Percentiles rank a stretch among this genome's conserved stretches.
phyloP scores from a whole-genome alignment of 345 rosid genomes.

The Turnera subulata region DNA sequence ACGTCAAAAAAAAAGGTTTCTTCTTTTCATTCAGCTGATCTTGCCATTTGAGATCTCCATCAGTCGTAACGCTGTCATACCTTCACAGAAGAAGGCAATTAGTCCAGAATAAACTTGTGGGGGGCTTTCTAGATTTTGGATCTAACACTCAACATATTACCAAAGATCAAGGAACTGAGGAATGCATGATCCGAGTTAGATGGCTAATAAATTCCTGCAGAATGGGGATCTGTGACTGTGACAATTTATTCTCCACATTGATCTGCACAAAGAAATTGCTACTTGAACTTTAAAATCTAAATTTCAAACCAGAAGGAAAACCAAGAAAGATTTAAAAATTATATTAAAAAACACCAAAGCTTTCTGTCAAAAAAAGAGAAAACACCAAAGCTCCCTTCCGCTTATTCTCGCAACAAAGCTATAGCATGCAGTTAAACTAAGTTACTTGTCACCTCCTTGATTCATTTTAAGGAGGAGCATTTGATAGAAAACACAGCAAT shows the following conservation, averaged over 20 bases:
- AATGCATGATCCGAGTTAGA: constrained; percentile 64
- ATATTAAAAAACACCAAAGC: too few species aligned
- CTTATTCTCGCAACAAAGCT: too few species aligned
- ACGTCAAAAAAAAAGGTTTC: constrained; percentile 78
- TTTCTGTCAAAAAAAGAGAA: too few species aligned
- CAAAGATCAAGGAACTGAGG: constrained; percentile 58
- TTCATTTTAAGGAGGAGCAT: too few species aligned
- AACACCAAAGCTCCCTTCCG: too few species aligned
- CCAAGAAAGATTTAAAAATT: too few species aligned
- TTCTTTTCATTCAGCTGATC: constrained; percentile 59
- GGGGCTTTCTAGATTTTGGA: too few species aligned
- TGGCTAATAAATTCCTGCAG: constrained; percentile 68
- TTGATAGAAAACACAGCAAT: too few species aligned
- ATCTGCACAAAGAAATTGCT: constrained; percentile 39
- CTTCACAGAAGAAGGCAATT: constrained; percentile 33
- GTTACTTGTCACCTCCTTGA: too few species aligned
- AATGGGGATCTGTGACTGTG: constrained; percentile 44
- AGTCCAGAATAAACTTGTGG: background rate
- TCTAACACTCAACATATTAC: constrained; percentile 66
- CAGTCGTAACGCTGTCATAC: constrained; percentile 71
- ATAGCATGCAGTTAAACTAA: too few species aligned
- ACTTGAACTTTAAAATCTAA: too few species aligned
- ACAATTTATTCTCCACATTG: constrained; percentile 61
- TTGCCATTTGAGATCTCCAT: constrained; percentile 66
- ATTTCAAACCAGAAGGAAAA: too few species aligned